Evolutionary conservation across 2,329 filamentous ascomycete species (phyloP), one percentile per base, ranked within the genome.

Genomic region (Leptoxyphium fumago): DNA sequence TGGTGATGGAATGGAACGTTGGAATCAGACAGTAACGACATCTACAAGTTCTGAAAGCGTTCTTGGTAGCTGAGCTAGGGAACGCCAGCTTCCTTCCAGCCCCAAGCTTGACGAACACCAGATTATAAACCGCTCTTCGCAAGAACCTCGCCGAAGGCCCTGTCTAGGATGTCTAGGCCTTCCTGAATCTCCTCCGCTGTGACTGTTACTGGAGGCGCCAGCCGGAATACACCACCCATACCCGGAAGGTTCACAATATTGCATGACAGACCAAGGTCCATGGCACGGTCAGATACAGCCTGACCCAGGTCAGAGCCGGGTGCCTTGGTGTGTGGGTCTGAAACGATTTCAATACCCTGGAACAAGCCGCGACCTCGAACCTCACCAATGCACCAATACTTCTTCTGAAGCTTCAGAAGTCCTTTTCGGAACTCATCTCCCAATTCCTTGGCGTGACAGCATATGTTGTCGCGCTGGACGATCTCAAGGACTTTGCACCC

Each of bases 161-260:
- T 61, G 51, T 80, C 75, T 48, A 80, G 61, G 39, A 80, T 71
- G 1, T 45, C 50, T 43, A 80, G 51, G 0, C 73, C 75, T 39
- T 69, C 61, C 11, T 69, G 62, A 18, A 52, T 45, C 46, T 55
- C 50, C 2, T 53, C 46, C 1, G 40, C 47, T 18, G 46, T 49
- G 5, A 55, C 46, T 15, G 47, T 55, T 13, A 55, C 42, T 13
- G 47, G 50, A n/a, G 50, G 52, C 6, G 52, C 51, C 18, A 55
- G n/a, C 5, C 52, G 38, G 29, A 54, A 56, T 2, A 52, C 49
- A 6, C 52, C 52, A 13, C 52, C 46, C 47, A 55, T 47, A 8
- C 48, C 46, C 1, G 51, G 48, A 2, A 55, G 34, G 29, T 48
- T 54, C 10, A 51, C 49, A 9, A 56, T 44, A 29, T 55, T 50